Percentiles rank a stretch among this genome's conserved stretches.
phyloP scores from a whole-genome alignment of 2,329 filamentous ascomycete species.

The Chaetomium olivaceum region DNA sequence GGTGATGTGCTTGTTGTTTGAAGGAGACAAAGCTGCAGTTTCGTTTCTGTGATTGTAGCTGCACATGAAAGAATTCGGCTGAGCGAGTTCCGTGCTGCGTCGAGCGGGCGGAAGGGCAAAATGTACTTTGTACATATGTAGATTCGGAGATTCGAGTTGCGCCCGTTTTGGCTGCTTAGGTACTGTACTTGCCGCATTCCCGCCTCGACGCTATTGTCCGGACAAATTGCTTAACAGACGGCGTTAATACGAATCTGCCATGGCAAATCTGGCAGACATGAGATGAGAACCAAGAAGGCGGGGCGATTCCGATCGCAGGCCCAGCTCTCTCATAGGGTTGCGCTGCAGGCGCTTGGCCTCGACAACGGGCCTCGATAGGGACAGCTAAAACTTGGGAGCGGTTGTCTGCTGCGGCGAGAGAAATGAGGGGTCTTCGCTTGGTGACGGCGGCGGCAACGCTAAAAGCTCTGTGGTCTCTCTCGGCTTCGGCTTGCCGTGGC shows the following conservation, averaged over 20 bases:
- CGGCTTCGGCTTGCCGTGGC: not conserved
- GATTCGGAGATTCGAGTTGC: conserved; percentile 6
- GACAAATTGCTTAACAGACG: conserved; percentile 17
- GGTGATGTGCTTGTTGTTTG: conserved; percentile 2
- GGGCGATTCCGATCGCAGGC: conserved; percentile 21
- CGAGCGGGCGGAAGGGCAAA: conserved; percentile 22
- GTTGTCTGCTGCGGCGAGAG: conserved; percentile 19
- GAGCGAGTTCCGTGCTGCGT: conserved; percentile 15
- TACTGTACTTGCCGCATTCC: conserved; percentile 2
- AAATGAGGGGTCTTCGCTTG: conserved; percentile 23
- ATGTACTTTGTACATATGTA: no score
- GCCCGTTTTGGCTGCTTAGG: not conserved
- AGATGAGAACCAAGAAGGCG: conserved; percentile 18
- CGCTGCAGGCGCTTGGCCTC: conserved; percentile 30
- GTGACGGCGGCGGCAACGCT: not conserved
- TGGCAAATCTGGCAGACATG: conserved; percentile 8
- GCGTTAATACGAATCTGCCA: conserved; percentile 16
- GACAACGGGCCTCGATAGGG: conserved; percentile 26
- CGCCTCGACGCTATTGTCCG: conserved; percentile 11
- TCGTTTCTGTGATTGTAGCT: not conserved
- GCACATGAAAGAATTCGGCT: conserved; percentile 2
- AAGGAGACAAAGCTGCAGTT: conserved; percentile 5
- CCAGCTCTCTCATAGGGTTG: conserved; percentile 19
- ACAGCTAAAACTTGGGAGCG: conserved; percentile 13
- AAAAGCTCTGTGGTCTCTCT: not conserved